A percentile compares a stretch with the other conserved stretches of the same genome.
phyloP scores from a whole-genome alignment of 2,329 filamentous ascomycete genomes.

The Apiospora arundinis region DNA sequence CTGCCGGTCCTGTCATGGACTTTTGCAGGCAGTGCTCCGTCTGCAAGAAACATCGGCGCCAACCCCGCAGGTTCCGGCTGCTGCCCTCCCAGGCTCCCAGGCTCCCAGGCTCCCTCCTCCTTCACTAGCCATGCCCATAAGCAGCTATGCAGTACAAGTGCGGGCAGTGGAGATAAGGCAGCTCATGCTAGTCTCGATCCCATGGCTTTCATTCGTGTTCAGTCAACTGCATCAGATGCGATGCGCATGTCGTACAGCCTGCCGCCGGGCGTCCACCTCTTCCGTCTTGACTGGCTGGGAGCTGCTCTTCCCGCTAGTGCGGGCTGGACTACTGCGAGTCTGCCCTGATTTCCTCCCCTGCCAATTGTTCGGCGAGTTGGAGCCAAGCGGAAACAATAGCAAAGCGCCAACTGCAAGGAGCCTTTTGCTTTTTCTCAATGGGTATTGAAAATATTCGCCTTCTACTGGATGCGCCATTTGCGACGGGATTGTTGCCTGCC shows the following conservation, averaged over 20 bases:
- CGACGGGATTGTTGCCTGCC: background rate
- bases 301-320: slow-evolving; percentile 26
- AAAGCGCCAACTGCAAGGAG: slow-evolving; percentile 17
- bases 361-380: slow-evolving; percentile 26
- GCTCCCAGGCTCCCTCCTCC: background rate
- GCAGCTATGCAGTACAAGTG: background rate
- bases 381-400: slow-evolving; percentile 14
- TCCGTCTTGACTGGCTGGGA: slow-evolving; percentile 20
- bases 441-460: background rate
- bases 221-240: slow-evolving; percentile 20
- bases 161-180: slow-evolving; percentile 11
- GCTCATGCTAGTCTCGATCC: slow-evolving; percentile 17
- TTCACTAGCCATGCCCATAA: background rate
- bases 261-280: slow-evolving; percentile 21
- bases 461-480: background rate
- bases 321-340: slow-evolving; percentile 30
- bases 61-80: slow-evolving; percentile 3
- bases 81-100: background rate
- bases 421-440: slow-evolving; percentile 15
- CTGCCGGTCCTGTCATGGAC: background rate
- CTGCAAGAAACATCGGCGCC: background rate
- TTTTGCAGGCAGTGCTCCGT: slow-evolving; percentile 1
- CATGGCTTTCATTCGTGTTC: slow-evolving; percentile 22
- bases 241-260: slow-evolving; percentile 26
- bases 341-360: slow-evolving; percentile 30